A percentile compares a stretch with the other conserved stretches of the same genome.
Evolutionary conservation across 768 basidiomycete species (phyloP).

Genomic region (Naematelia encephala): DNA sequence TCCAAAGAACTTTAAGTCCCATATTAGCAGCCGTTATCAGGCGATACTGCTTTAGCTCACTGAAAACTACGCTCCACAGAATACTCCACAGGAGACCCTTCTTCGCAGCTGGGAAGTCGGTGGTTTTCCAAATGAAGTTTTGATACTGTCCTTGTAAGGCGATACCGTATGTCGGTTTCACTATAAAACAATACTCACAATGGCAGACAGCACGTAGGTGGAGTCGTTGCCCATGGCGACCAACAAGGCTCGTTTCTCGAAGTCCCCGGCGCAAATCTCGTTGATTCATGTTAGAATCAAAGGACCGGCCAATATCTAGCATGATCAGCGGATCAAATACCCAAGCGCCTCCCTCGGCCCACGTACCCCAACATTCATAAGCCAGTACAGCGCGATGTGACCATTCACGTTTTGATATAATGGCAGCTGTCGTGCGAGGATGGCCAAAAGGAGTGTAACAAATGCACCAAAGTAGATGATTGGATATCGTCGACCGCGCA

Average conservation of each 20-base stretch:
- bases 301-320: constrained; percentile 14
- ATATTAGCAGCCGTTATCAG: neutral
- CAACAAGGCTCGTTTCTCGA: constrained; percentile 27
- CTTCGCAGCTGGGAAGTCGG: constrained; percentile 26
- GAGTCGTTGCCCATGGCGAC: constrained; percentile 34
- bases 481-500: constrained; percentile 1
- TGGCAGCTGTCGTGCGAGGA: constrained; percentile 1
- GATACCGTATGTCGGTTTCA: neutral
- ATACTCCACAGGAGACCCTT: constrained; percentile 28
- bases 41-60: constrained; percentile 11
- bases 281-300: constrained; percentile 33
- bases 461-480: constrained; percentile 10
- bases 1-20: neutral
- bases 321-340: constrained; percentile 5
- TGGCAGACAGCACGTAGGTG: constrained; percentile 29
- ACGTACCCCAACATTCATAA: neutral
- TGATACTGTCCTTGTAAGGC: neutral
- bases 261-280: constrained; percentile 29
- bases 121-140: constrained; percentile 40
- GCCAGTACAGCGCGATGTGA: constrained; percentile 26
- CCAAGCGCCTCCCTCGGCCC: neutral
- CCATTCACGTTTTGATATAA: constrained; percentile 24
- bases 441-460: neutral
- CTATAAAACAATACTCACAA: constrained; percentile 13
- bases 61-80: constrained; percentile 20